Evolutionary conservation across 2,329 filamentous ascomycete genomes (phyloP).

Genomic region (Ceratocystis eucalypticola): DNA sequence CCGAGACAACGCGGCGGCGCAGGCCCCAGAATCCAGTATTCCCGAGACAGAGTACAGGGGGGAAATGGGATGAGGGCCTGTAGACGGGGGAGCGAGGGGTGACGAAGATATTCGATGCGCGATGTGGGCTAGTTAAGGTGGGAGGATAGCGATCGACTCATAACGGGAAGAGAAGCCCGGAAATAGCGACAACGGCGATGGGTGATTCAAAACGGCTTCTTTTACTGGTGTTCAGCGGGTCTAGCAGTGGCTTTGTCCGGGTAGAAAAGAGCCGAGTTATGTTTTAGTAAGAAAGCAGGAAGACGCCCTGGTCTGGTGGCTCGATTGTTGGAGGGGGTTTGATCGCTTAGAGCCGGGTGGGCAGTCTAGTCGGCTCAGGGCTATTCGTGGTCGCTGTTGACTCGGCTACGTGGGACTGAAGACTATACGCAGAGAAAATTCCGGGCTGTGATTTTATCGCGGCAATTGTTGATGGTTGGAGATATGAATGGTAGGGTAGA

Average conservation of each 20-base stretch:
- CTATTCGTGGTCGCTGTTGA: too few species aligned
- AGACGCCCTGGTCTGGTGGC: not conserved
- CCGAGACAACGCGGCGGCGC: not conserved
- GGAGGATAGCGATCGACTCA: too few species aligned
- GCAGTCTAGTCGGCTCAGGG: too few species aligned
- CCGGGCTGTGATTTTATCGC: not conserved
- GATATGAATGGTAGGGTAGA: not conserved
- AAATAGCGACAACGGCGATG: not conserved
- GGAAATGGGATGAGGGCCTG: not conserved
- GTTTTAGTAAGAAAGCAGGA: too few species aligned
- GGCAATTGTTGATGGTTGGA: not conserved
- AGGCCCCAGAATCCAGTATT: not conserved
- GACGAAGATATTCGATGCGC: not conserved
- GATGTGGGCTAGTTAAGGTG: not conserved
- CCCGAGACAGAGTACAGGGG: not conserved
- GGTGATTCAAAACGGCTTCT: too few species aligned
- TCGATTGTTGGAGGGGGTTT: not conserved
- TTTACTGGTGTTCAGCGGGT: not conserved
- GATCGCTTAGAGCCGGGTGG: slow-evolving; percentile 1
- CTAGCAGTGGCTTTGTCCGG: not conserved
- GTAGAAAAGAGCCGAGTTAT: not conserved
- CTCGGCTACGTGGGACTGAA: too few species aligned
- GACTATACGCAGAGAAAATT: not conserved
- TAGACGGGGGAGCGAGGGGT: not conserved
- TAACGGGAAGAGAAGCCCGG: too few species aligned